phyloP scores from a whole-genome alignment of 2,329 filamentous ascomycete genomes.

The Nothophaeocryptopus gaeumannii region DNA sequence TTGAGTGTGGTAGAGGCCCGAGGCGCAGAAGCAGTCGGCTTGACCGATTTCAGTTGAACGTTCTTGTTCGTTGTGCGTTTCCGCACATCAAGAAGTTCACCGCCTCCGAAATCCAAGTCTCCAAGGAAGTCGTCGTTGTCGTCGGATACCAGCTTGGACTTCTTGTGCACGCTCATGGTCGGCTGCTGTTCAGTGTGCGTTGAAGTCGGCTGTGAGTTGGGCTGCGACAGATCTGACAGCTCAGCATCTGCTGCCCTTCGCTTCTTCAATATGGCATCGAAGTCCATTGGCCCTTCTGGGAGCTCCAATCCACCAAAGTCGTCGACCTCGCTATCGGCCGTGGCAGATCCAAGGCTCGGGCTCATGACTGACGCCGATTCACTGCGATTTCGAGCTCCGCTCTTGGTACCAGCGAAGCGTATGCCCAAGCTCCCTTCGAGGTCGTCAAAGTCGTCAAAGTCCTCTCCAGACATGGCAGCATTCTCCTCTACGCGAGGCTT shows the following conservation, averaged over 20 bases:
- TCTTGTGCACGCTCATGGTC: slow-evolving; percentile 37
- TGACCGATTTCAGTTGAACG: slow-evolving; percentile 74
- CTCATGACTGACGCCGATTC: slow-evolving; percentile 87
- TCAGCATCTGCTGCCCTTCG: slow-evolving; percentile 55
- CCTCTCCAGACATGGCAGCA: slow-evolving; percentile 35
- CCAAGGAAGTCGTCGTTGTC: slow-evolving; percentile 74
- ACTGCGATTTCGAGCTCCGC: slow-evolving; percentile 68
- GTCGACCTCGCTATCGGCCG: slow-evolving; percentile 94
- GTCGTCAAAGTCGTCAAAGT: slow-evolving; percentile 75
- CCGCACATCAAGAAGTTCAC: slow-evolving; percentile 69
- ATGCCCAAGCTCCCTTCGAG: slow-evolving; percentile 95
- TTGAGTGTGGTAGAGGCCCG: slow-evolving; percentile 78
- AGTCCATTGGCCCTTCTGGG: slow-evolving; percentile 78
- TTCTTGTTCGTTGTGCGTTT: slow-evolving; percentile 89
- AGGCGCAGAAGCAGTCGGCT: slow-evolving; percentile 64
- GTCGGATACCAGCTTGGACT: slow-evolving; percentile 33
- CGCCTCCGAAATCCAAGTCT: slow-evolving; percentile 82
- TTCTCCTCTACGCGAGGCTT: slow-evolving; percentile 35
- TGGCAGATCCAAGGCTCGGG: slow-evolving; percentile 86
- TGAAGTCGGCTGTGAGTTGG: slow-evolving; percentile 31
- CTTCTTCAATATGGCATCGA: slow-evolving; percentile 73
- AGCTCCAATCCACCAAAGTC: slow-evolving; percentile 85
- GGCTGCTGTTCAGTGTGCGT: slow-evolving; percentile 34
- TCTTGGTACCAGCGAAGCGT: slow-evolving; percentile 74
- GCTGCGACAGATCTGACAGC: slow-evolving; percentile 33